Base-by-base conservation (phyloP, 2,329 filamentous ascomycete species). In the Ophiocordyceps camponoti-saundersi region DNA sequence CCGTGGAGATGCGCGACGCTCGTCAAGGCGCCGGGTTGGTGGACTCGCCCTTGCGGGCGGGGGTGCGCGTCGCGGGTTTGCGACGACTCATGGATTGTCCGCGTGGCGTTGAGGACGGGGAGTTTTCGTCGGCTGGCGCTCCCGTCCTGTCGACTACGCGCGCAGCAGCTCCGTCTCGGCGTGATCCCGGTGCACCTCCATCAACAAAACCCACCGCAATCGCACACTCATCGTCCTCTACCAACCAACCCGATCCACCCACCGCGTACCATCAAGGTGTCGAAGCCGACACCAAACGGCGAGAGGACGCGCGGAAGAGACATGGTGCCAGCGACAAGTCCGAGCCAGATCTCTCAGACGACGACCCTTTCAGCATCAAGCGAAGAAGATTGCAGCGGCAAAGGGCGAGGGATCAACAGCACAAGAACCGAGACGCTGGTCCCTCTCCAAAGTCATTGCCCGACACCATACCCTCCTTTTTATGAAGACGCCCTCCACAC, bases 71-170 rank as follows among this genome's bases (percentile, higher is more conserved):
- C 20, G 59, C 59, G 1, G 62, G 63, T 5, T 52, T 72, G 26
- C 55, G 62, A 47, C 65, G 67, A 2, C 55, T 72, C 41, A 65
- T 72, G 62, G 63, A 70, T 46, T 65, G 60, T 15, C 65, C 63
- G 22, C 56, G 57, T 45, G 61, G 60, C n/a, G n/a, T n/a, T n/a
- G n/a, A n/a, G 49, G 56, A 61, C 44, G 49, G 51, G 23, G 56
- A 53, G 47, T 52, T 53, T 45, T 57, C 62, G 5, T 36, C 44
- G 6, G 23, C 44, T 13, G 18, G 13, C 20, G 22, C 23, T 29
- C n/a, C 44, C 2, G 6, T 15, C 18, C 43, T 45, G 13, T 7
- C 47, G 10, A 46, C 47, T 6, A 48, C 47, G 10, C 44, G 44
- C 13, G 47, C 44, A 36, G 44, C 47, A 0, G 47, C 47, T n/a